Evolutionary conservation across 2,329 filamentous ascomycete species (phyloP), one percentile per base, ranked within the genome.

Genomic region (Sporothrix schenckii): DNA sequence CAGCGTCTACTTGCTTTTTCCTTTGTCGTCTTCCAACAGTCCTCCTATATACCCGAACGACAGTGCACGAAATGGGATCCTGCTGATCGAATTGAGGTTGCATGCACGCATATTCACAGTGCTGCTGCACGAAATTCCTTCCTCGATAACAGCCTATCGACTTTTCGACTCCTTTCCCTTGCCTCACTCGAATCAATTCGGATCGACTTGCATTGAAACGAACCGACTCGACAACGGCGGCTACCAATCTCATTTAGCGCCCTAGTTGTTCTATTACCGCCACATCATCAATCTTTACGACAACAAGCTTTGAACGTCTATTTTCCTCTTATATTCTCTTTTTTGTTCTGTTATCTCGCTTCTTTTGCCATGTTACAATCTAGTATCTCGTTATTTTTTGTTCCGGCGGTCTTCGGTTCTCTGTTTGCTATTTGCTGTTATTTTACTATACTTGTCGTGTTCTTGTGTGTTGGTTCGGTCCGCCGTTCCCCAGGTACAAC

Each of bases 201-300:
- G 44, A n/a, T 69, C 34, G 54, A 24, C 50, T 27, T 11, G 47
- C 21, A 21, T 44, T n/a, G 9, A 10, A 52, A 41, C 58, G 21
- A 56, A 56, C 39, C 67, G 41, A 49, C 39, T 16, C 27, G 47
- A 16, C 19, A 52, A 49, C 44, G 44, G 30, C 27, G 19, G 13
- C n/a, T 16, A 27, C 68, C 56, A 58, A 69, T 50, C 50, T 10
- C 50, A 53, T 41, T n/a, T 34, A 61, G 30, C 30, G 52, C 52
- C 44, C n/a, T 49, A 67, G 21, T 41, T 67, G 41, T 67, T 61
- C 41, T 24, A 21, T 49, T 50, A 56, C 58, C 65, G 54, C 52
- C 56, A 44, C 66, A 61, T 73, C 69, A 77, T 61, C 50, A 76
- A 77, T 74, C 34, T 75, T 78, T 77, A 77, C 74, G 77, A 77